phyloP scores from a whole-genome alignment of 2,329 filamentous ascomycete genomes.

The Pseudonectria buxi region DNA sequence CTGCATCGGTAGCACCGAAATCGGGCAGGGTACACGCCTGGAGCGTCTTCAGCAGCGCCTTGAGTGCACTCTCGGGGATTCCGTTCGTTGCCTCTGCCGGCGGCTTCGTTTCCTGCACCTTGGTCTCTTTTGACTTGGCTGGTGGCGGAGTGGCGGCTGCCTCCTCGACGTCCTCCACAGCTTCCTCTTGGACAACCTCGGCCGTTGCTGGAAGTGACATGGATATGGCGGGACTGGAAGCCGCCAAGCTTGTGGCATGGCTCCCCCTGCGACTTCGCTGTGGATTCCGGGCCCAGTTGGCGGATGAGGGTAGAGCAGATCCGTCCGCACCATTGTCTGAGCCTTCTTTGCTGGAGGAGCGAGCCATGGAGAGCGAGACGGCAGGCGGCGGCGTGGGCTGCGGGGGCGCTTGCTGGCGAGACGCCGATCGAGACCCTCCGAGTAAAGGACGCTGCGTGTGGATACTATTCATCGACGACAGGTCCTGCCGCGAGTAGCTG shows the following conservation, averaged over 20 bases:
- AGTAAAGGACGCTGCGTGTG: conserved; percentile 66
- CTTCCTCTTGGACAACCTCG: conserved; percentile 41
- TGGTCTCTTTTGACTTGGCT: conserved; percentile 10
- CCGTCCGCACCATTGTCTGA: conserved; percentile 67
- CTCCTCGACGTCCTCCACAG: conserved; percentile 27
- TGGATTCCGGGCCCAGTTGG: conserved; percentile 79
- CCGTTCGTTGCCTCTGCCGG: conserved; percentile 4
- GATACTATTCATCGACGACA: conserved; percentile 90
- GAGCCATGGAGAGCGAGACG: conserved; percentile 58
- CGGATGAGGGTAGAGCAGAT: conserved; percentile 86
- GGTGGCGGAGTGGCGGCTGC: conserved; percentile 20
- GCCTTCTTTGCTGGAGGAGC: conserved; percentile 72
- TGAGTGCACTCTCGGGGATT: conserved; percentile 23
- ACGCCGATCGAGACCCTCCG: conserved; percentile 44
- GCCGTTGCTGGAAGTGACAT: conserved; percentile 47
- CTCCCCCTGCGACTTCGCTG: conserved; percentile 66
- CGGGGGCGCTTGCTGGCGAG: conserved; percentile 39
- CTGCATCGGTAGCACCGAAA: conserved; percentile 8
- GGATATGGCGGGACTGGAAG: conserved; percentile 74
- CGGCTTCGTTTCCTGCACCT: conserved; percentile 3
- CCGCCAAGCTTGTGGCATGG: conserved; percentile 71
- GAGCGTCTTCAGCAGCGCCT: conserved; percentile 32
- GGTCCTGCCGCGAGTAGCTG: conserved; percentile 87
- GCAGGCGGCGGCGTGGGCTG: conserved; percentile 34
- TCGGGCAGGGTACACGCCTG: conserved; percentile 29